Base-by-base conservation (phyloP, 176 grass and related monocot genomes). In the Hsuehochloa calcarea region DNA sequence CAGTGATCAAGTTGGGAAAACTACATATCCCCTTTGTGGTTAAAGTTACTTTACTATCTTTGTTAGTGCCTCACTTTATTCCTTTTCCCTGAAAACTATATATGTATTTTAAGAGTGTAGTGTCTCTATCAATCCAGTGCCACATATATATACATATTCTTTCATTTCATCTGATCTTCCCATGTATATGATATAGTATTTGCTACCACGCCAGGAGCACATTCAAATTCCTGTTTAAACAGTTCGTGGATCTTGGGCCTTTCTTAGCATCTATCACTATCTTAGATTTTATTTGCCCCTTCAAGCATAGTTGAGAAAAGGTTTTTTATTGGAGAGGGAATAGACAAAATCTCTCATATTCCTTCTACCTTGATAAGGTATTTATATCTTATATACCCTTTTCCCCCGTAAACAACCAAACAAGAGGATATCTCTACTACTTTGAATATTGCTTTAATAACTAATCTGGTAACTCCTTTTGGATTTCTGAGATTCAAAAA, bases 191-290 rank as follows among this genome's bases (percentile, higher is more conserved):
- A 52, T 44, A 73, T 80, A 11, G 10, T 29, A 65, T 54, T 54
- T 29, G 77, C 34, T 64, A 43, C 40, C 11, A 54, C 8, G 58
- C n/a, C 7, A 52, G 22, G 44, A 73, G 74, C 31, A 87, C 84
- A 87, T 79, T 49, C 80, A 83, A 8, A 23, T 83, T 84, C 49
- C 49, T 87, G 80, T 83, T 78, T 44, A 79, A 72, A 87, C 59
- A 68, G 38, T 90, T 72, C 39, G 29, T 79, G 67, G 7, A 70
- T 70, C 49, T 80, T 60, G 39, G 31, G 2, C 49, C 60, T 75
- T 74, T 40, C 50, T 78, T 80, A 68, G 62, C 58, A 41, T 73
- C 66, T 22, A 64, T 70, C 72, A 63, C 80, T 66, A 44, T 85
- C 62, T 85, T 85, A 69, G 51, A 75, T 35, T 87, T 87, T 73